These are phyloP conservation scores for Aspergillus hancockii DNA, from an alignment of 495 filamentous ascomycete genomes.

Conservation along the genomic window DNA sequence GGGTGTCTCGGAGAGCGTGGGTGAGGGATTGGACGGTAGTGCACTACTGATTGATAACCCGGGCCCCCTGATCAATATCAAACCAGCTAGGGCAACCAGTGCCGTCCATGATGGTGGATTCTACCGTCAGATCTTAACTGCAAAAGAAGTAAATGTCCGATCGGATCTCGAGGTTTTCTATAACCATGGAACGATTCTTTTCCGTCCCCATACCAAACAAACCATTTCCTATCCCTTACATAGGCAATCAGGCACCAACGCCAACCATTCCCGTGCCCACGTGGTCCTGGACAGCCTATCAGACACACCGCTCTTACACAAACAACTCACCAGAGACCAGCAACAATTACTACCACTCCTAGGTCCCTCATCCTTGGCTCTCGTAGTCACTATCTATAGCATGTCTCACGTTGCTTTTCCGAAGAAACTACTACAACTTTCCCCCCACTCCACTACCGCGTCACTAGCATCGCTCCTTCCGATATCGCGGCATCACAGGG, in stretches of 20 bases:
- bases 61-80: background rate
- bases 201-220: background rate
- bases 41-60: background rate
- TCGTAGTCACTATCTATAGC: background rate
- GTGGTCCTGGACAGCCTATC: background rate
- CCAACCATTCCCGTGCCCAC: background rate
- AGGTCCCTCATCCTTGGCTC: background rate
- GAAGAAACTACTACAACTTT: background rate
- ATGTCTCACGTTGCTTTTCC: background rate
- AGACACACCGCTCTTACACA: background rate
- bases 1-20: background rate
- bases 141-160: background rate
- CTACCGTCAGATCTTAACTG: background rate
- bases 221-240: background rate
- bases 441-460: background rate
- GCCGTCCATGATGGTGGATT: background rate
- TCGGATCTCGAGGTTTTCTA: background rate
- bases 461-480: background rate
- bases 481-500: background rate
- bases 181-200: background rate
- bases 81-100: background rate
- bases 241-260: constrained; percentile 1
- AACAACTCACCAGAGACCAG: background rate
- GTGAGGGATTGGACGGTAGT: background rate
- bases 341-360: too few species aligned